Base-by-base conservation (phyloP, 352 stramenopile genomes). In the Phytophthora citrophthora region DNA sequence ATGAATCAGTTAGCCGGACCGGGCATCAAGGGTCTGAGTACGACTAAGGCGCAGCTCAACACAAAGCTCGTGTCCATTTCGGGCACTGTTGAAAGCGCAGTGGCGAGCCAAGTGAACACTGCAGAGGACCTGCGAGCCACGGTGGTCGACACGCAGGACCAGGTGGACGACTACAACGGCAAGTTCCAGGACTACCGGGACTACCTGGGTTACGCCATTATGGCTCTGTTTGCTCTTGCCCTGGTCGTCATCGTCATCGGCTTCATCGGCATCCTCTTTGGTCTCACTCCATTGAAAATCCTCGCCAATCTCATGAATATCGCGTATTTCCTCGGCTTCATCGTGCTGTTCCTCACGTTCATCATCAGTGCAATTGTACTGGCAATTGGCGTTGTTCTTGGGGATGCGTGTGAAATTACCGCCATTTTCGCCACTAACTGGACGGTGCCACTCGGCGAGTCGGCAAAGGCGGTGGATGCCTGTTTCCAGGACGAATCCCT, bases 271-370 rank as follows among this genome's bases (percentile, higher is more conserved):
- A 68, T 92, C 16, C 68, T 92, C 31, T 88, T 90, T 26, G 83
- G 81, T 0, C 63, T 89, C 27, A 92, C 81, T 20, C 77, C 79
- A 1, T 55, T 86, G 27, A 88, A 89, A 47, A 68, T 71, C 23
- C 52, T 92, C 8, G 81, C 79, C 38, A 84, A 88, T 56, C 74
- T 92, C 64, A 89, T 92, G 64, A 80, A 92, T 64, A 65, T 92
- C 54, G 81, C 81, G 13, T 92, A 89, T 62, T 72, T 89, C 47
- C 60, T 92, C 24, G 83, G 81, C 7, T 90, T 90, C 52, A 73
- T 92, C 44, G 76, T 72, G 26, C 71, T 92, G 20, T 70, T 90
- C 47, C 41, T 92, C 15, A 84, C 74, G 6, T 90, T 90, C 55
- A 57, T 92, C 50, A 64, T 90, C 50, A 87, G 74, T 13, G 39